Evolutionary conservation across 2,329 filamentous ascomycete genomes (phyloP).

Genomic region (Monosporascus sp.): DNA sequence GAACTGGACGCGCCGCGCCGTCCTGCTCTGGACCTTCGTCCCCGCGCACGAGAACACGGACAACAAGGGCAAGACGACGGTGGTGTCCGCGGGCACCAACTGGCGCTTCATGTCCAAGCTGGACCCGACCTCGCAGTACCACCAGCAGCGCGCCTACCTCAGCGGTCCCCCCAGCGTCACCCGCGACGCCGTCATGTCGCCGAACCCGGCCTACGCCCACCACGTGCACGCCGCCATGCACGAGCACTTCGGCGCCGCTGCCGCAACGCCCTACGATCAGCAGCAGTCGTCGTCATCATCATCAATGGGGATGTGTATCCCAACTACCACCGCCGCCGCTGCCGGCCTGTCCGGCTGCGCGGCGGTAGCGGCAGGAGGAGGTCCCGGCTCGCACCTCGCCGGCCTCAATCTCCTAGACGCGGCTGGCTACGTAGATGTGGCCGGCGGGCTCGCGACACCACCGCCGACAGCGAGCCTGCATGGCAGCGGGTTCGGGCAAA

Average conservation of each 20-base stretch:
- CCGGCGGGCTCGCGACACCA: conserved; percentile 50
- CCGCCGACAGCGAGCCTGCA: conserved; percentile 49
- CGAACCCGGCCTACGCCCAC: conserved; percentile 44
- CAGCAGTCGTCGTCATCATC: too few relatives aligned
- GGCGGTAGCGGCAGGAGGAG: conserved; percentile 11
- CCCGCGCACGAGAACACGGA: conserved; percentile 43
- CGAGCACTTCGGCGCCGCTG: conserved; percentile 48
- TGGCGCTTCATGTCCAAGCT: conserved; percentile 60
- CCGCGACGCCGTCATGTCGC: conserved; percentile 48
- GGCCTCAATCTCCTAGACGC: conserved; percentile 37
- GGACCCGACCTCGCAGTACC: conserved; percentile 53
- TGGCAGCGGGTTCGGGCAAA: conserved; percentile 34
- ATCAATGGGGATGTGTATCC: conserved; percentile 1
- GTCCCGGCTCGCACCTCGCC: conserved; percentile 8
- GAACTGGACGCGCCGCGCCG: conserved; percentile 50
- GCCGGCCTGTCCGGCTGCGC: conserved; percentile 11
- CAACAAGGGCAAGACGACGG: conserved; percentile 37
- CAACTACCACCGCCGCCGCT: conserved; percentile 8
- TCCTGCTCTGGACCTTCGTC: conserved; percentile 60
- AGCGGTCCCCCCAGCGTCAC: conserved; percentile 29
- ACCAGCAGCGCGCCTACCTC: conserved; percentile 43
- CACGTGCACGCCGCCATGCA: conserved; percentile 51
- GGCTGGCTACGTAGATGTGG: conserved; percentile 16
- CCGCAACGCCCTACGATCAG: conserved; percentile 21
- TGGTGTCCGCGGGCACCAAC: conserved; percentile 48